Conservation (phyloP, 768 basidiomycete species). For the Suillus cothurnatus region DNA sequence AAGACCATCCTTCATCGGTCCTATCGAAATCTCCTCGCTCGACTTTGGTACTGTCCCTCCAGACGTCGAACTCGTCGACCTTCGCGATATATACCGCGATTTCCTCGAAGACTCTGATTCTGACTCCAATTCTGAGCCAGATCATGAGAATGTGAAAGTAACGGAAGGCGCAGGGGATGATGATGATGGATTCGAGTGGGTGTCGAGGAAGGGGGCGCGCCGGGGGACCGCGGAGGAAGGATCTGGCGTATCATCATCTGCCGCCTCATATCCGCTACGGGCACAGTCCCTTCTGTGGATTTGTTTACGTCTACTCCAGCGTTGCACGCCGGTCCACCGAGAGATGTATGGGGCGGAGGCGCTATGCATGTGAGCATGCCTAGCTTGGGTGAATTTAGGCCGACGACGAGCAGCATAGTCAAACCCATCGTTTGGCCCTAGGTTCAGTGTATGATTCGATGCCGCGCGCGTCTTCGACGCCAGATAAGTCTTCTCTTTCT, state of each 20-base stretch:
- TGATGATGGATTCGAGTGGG: slow-evolving; percentile 85
- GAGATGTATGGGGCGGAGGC: slow-evolving; percentile 46
- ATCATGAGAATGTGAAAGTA: slow-evolving; percentile 44
- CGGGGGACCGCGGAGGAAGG: slow-evolving; percentile 52
- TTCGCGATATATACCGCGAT: slow-evolving; percentile 92
- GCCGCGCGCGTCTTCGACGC: slow-evolving; percentile 20
- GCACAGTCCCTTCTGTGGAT: slow-evolving; percentile 56
- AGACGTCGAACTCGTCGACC: slow-evolving; percentile 86
- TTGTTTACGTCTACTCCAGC: slow-evolving; percentile 59
- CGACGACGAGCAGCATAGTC: slow-evolving; percentile 13
- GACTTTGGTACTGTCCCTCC: slow-evolving; percentile 86
- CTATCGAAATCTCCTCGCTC: slow-evolving; percentile 81
- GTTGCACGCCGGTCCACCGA: slow-evolving; percentile 39
- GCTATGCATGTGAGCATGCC: slow-evolving; percentile 35
- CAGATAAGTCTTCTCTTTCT: slow-evolving; percentile 17
- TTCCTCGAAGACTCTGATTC: slow-evolving; percentile 82
- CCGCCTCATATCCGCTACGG: slow-evolving; percentile 76
- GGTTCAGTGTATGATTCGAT: slow-evolving; percentile 17
- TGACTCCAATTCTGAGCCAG: slow-evolving; percentile 37
- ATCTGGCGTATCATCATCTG: slow-evolving; percentile 66
- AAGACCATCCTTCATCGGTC: slow-evolving; percentile 94
- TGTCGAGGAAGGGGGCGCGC: slow-evolving; percentile 63
- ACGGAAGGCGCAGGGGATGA: slow-evolving; percentile 61
- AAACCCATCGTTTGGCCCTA: slow-evolving; percentile 24
- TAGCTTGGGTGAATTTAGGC: slow-evolving; percentile 40